phyloP scores from a whole-genome alignment of 2,329 filamentous ascomycete genomes.

The Bipolaris oryzae region DNA sequence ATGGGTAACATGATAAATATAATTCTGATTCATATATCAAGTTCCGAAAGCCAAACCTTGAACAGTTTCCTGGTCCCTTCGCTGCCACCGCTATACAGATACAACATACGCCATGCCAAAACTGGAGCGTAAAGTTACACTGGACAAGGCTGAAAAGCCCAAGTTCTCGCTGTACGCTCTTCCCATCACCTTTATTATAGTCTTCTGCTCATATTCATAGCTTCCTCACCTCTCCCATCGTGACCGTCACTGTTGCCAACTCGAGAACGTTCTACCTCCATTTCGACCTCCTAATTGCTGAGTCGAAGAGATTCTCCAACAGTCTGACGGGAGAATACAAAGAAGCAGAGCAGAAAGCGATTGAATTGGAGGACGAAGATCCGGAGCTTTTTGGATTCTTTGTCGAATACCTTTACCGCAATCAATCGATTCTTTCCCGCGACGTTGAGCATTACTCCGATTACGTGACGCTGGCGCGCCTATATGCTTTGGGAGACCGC shows the following conservation, averaged over 20 bases:
- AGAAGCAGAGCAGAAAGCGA: background rate
- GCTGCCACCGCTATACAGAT: background rate
- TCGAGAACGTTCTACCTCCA: background rate
- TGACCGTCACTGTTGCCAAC: background rate
- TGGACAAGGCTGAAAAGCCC: background rate
- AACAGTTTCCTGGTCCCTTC: background rate
- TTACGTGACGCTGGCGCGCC: background rate
- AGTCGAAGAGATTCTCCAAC: background rate
- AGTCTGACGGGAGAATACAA: background rate
- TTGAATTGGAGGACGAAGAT: conserved; percentile 20
- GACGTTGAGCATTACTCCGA: background rate
- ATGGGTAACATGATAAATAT: background rate
- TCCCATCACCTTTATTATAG: background rate
- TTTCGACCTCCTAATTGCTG: background rate
- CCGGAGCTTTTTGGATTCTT: conserved; percentile 27
- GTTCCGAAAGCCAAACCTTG: background rate
- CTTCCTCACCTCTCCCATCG: background rate
- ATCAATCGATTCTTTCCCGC: conserved; percentile 19
- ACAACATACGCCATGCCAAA: background rate
- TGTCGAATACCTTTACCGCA: conserved; percentile 30
- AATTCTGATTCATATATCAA: background rate
- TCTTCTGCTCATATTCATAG: background rate
- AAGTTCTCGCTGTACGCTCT: background rate
- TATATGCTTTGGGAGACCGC: background rate
- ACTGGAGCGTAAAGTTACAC: background rate